Percentiles rank a stretch among this genome's conserved stretches.
Conservation (phyloP, 2,329 filamentous ascomycete genomes). For the Juglanconis oblonga region DNA sequence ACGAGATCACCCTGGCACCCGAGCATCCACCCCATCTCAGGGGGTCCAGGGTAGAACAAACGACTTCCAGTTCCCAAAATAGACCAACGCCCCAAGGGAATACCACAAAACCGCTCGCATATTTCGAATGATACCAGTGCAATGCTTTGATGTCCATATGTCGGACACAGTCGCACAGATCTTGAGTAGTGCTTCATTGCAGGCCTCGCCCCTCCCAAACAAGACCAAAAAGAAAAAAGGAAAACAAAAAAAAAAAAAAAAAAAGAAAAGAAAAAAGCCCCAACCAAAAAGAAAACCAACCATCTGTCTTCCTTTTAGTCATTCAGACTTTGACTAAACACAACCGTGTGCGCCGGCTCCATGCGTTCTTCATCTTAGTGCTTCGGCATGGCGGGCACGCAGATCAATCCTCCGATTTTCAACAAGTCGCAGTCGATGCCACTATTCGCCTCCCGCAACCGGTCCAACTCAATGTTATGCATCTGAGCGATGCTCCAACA, state of each 20-base stretch:
- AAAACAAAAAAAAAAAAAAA: too few relatives aligned
- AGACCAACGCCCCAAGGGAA: not conserved
- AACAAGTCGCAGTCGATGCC: slow-evolving; percentile 47
- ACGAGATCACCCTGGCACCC: too few relatives aligned
- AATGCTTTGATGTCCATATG: not conserved
- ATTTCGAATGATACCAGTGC: not conserved
- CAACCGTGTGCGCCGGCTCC: not conserved
- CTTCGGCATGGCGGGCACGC: slow-evolving; percentile 17
- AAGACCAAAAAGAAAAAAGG: too few relatives aligned
- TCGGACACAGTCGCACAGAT: too few relatives aligned
- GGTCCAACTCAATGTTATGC: slow-evolving; percentile 41
- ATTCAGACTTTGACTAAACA: not conserved
- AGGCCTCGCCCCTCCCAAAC: too few relatives aligned
- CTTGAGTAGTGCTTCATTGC: too few relatives aligned
- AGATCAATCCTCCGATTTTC: slow-evolving; percentile 29
- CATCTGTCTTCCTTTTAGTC: not conserved
- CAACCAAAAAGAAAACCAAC: too few relatives aligned
- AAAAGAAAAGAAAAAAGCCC: too few relatives aligned
- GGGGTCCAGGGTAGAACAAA: not conserved
- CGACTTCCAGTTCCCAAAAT: not conserved
- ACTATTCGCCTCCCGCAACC: slow-evolving; percentile 42
- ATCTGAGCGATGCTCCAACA: slow-evolving; percentile 51
- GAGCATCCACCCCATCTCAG: too few relatives aligned
- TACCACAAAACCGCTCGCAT: not conserved
- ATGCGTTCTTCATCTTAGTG: not conserved